Conservation (phyloP, 768 basidiomycete genomes). For the Naganishia randhawae region DNA sequence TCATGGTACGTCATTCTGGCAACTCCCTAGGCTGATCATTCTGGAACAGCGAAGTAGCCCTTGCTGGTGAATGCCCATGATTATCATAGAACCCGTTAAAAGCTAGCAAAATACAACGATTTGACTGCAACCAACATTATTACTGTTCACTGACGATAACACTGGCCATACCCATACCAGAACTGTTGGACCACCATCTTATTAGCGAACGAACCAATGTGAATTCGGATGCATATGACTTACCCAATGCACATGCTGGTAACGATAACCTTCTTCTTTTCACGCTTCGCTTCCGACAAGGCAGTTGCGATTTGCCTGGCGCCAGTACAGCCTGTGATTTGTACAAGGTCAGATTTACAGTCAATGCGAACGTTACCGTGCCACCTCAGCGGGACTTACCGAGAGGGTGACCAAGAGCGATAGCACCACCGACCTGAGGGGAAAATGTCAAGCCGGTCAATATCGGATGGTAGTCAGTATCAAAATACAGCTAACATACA, state of each 20-base stretch:
- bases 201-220: background rate
- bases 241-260: constrained; percentile 72
- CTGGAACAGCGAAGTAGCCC: too few species aligned
- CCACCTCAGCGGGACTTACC: constrained; percentile 27
- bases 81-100: constrained; percentile 11
- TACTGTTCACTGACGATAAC: constrained; percentile 44
- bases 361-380: background rate
- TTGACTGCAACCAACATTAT: background rate
- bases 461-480: too few species aligned
- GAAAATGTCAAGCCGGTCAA: too few species aligned
- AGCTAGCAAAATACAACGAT: constrained; percentile 15
- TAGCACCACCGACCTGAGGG: constrained; percentile 56
- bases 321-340: constrained; percentile 61
- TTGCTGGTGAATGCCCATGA: constrained; percentile 11
- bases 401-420: constrained; percentile 58
- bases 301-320: constrained; percentile 82
- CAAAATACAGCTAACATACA: constrained; percentile 69
- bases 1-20: background rate
- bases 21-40: too few species aligned
- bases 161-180: constrained; percentile 31
- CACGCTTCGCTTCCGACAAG: constrained; percentile 72
- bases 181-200: constrained; percentile 19
- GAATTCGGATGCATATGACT: background rate
- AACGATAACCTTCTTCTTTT: constrained; percentile 66
- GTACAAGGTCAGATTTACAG: constrained; percentile 36